These are phyloP conservation scores for Lycium barbarum DNA, from an alignment of 257 asterid genomes.

Conservation along the genomic window DNA sequence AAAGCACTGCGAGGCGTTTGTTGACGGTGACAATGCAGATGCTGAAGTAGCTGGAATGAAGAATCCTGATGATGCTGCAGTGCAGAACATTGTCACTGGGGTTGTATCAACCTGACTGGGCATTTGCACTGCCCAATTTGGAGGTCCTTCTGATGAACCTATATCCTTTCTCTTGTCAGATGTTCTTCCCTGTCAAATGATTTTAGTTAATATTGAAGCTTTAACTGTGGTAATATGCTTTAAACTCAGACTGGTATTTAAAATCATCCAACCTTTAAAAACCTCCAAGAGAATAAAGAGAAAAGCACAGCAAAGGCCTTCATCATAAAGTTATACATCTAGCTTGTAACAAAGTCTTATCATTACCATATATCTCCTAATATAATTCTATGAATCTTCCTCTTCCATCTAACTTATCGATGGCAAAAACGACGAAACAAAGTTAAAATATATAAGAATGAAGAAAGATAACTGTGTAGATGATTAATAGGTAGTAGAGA, in stretches of 20 bases:
- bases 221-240: not conserved
- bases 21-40: slow-evolving; percentile 36
- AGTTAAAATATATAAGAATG: not conserved
- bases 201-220: not conserved
- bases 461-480: not conserved
- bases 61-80: slow-evolving; percentile 99
- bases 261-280: not conserved
- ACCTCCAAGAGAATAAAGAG: not conserved
- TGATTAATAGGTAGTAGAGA: no score
- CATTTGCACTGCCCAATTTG: slow-evolving; percentile 58
- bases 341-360: not conserved
- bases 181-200: slow-evolving; percentile 47
- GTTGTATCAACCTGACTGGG: slow-evolving; percentile 38
- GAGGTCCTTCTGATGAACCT: slow-evolving; percentile 47
- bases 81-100: slow-evolving; percentile 46
- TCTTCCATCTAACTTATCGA: not conserved
- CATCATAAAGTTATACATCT: slow-evolving; percentile 11
- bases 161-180: slow-evolving; percentile 38
- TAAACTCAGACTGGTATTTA: not conserved
- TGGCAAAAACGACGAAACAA: not conserved
- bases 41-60: slow-evolving; percentile 50
- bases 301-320: not conserved
- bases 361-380: not conserved
- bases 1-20: slow-evolving; percentile 39
- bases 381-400: not conserved